These are phyloP conservation scores for Garcia nutans DNA, from an alignment of 345 rosid genomes.

Conservation along the genomic window DNA sequence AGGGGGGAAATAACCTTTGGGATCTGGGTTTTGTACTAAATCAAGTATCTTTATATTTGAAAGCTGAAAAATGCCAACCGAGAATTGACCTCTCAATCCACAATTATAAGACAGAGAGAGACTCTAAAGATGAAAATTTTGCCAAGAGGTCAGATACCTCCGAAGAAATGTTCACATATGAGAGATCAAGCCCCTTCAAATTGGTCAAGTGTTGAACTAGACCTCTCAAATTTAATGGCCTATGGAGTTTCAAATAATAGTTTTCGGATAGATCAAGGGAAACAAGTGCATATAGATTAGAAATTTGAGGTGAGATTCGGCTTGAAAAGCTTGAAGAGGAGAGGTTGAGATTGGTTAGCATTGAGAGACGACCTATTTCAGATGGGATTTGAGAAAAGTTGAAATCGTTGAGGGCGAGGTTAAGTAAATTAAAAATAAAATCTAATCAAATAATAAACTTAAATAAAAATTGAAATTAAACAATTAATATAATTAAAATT, in stretches of 20 bases:
- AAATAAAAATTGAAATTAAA: too few relatives aligned
- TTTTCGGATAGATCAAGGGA: background rate
- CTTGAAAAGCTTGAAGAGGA: slow-evolving; percentile 2
- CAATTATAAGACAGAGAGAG: background rate
- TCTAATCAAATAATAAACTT: too few relatives aligned
- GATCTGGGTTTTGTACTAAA: background rate
- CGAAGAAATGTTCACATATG: background rate
- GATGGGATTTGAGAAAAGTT: slow-evolving; percentile 17
- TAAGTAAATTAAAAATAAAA: too few relatives aligned
- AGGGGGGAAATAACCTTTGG: background rate
- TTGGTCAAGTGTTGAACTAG: slow-evolving; percentile 3
- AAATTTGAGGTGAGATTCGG: slow-evolving; percentile 8
- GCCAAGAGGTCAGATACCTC: background rate
- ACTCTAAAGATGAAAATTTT: background rate
- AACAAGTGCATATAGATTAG: background rate
- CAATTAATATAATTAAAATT: too few relatives aligned
- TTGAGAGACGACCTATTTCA: background rate
- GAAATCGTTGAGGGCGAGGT: slow-evolving; percentile 18
- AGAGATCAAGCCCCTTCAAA: slow-evolving; percentile 10
- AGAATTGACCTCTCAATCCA: slow-evolving; percentile 13
- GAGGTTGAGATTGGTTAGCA: slow-evolving; percentile 18
- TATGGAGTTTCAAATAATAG: background rate
- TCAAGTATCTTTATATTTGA: background rate
- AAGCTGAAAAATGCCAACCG: background rate
- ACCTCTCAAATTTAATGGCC: background rate